Conservation (phyloP, 1,284 basidiomycete species). For the Lignosus rhinocerotis region DNA sequence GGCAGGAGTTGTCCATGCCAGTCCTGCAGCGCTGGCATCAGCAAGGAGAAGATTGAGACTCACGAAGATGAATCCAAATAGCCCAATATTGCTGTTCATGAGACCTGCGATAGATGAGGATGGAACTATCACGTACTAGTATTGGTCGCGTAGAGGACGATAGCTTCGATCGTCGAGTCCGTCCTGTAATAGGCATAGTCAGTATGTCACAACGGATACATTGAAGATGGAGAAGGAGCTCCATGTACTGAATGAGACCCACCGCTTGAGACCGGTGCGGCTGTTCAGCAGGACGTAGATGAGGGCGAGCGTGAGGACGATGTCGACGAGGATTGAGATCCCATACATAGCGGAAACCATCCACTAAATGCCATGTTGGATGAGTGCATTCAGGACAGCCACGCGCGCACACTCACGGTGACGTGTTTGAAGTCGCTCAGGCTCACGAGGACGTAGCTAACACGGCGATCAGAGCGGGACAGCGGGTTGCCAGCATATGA, state of each 20-base stretch:
- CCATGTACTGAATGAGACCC: background rate
- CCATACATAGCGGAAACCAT: background rate
- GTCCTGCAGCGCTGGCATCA: no score
- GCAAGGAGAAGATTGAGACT: background rate
- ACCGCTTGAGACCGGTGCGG: constrained; percentile 1
- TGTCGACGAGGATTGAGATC: background rate
- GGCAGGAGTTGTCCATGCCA: background rate
- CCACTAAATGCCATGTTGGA: background rate
- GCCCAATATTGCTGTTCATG: background rate
- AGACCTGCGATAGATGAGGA: background rate
- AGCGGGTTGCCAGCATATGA: no score
- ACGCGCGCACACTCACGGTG: background rate
- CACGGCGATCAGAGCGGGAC: background rate
- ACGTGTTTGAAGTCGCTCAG: background rate
- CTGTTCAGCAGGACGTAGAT: constrained; percentile 1
- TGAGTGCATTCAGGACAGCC: background rate
- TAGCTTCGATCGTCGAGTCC: constrained; percentile 2
- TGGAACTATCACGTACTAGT: background rate
- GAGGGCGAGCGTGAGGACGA: background rate
- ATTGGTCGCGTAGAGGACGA: constrained; percentile 1
- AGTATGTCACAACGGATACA: no score
- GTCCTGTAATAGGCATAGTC: background rate
- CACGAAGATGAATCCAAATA: constrained; percentile 2
- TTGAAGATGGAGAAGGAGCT: no score
- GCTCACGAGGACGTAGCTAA: background rate